A percentile compares a stretch with the other conserved stretches of the same genome.
Conservation (phyloP, 148 eudicot species). For the Chenopodium quinoa region DNA sequence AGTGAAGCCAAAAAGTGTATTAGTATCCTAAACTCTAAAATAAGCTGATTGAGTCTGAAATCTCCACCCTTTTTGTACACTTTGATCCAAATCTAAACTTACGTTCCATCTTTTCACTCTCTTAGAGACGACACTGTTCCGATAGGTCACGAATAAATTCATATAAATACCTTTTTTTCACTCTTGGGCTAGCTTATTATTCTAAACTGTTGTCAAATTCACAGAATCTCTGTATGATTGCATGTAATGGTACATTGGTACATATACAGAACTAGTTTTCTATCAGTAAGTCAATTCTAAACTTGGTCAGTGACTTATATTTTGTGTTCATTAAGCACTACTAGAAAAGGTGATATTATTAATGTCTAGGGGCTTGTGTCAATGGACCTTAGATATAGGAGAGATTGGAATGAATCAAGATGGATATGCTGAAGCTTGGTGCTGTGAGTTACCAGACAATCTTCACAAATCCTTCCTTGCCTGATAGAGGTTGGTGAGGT, state of each 20-base stretch:
- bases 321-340: neutral
- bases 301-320: neutral
- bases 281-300: neutral
- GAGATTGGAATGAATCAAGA: neutral
- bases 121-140: neutral
- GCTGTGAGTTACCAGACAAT: neutral
- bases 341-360: neutral
- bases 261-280: neutral
- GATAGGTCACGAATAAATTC: neutral
- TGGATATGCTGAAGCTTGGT: neutral
- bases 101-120: neutral
- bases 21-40: neutral
- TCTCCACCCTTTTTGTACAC: neutral
- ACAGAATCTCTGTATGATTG: neutral
- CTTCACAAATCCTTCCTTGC: neutral
- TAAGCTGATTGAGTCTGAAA: neutral
- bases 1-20: neutral
- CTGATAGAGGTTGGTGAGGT: neutral
- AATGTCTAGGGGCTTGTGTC: neutral
- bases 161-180: neutral
- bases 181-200: neutral
- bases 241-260: neutral
- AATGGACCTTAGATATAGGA: neutral
- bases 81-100: neutral
- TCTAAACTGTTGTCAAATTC: neutral